A percentile compares a stretch with the other conserved stretches of the same genome.
phyloP scores from a whole-genome alignment of 2,329 filamentous ascomycete species.

The Venturiaceae sp. region DNA sequence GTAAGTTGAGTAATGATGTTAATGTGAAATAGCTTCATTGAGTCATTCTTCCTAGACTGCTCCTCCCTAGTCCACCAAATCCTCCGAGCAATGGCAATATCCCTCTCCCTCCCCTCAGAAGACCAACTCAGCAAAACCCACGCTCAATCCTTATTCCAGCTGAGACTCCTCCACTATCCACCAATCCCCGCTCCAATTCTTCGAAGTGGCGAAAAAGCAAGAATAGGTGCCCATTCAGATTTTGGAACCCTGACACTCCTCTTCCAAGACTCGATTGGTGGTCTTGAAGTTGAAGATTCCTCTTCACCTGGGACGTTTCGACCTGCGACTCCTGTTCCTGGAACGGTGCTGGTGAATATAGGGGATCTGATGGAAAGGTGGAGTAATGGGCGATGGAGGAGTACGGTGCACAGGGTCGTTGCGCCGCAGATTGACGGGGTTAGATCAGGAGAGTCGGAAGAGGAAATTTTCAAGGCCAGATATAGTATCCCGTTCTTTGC shows the following conservation, averaged over 20 bases:
- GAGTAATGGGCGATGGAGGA: slow-evolving; percentile 18
- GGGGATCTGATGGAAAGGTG: slow-evolving; percentile 31
- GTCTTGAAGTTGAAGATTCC: slow-evolving; percentile 28
- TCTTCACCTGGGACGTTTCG: slow-evolving; percentile 17
- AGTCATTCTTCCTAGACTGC: slow-evolving; percentile 16
- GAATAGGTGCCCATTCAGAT: slow-evolving; percentile 33
- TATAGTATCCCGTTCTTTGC: slow-evolving; percentile 33
- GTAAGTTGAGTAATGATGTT: too few relatives aligned
- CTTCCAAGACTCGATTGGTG: slow-evolving; percentile 31
- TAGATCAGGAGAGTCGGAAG: slow-evolving; percentile 10
- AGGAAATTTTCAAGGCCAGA: slow-evolving; percentile 20
- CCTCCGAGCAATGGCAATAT: slow-evolving; percentile 16
- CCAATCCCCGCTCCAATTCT: slow-evolving; percentile 20
- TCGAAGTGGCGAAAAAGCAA: slow-evolving; percentile 13
- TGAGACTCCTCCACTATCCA: slow-evolving; percentile 30
- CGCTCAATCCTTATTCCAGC: slow-evolving; percentile 19
- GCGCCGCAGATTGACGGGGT: slow-evolving; percentile 4
- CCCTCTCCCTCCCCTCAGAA: slow-evolving; percentile 15
- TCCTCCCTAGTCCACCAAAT: slow-evolving; percentile 16
- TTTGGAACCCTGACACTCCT: slow-evolving; percentile 32
- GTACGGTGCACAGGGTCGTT: slow-evolving; percentile 5
- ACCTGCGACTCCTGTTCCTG: slow-evolving; percentile 19
- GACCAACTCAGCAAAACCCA: slow-evolving; percentile 17
- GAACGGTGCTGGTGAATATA: slow-evolving; percentile 27
- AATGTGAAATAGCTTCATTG: background rate